Percentiles rank a stretch among this genome's conserved stretches.
Conservation (phyloP, 768 basidiomycete species). For the Pleurotus pulmonarius region DNA sequence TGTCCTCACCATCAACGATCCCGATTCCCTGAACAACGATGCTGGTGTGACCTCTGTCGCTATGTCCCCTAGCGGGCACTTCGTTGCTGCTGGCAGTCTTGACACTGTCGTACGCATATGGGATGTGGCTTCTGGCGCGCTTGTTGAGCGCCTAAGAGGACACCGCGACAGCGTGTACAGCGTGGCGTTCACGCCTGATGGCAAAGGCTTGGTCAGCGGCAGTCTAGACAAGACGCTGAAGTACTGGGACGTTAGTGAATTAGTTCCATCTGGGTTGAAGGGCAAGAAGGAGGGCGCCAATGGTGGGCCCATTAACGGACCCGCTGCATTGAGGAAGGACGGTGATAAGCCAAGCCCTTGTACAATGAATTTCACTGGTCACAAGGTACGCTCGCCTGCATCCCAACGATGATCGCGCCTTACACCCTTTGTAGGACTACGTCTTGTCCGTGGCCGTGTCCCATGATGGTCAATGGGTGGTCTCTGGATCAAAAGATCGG, state of each 20-base stretch:
- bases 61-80: conserved; percentile 69
- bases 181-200: conserved; percentile 91
- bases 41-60: conserved; percentile 78
- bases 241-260: conserved; percentile 79
- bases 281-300: conserved; percentile 43
- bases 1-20: conserved; percentile 47
- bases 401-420: conserved; percentile 29
- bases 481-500: conserved; percentile 92
- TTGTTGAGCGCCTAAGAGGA: conserved; percentile 70
- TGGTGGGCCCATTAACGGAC: conserved; percentile 24
- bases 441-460: conserved; percentile 63
- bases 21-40: conserved; percentile 36
- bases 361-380: conserved; percentile 73
- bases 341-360: conserved; percentile 44
- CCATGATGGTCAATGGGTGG: conserved; percentile 86
- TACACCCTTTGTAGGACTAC: conserved; percentile 45
- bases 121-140: conserved; percentile 61
- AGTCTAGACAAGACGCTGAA: conserved; percentile 88
- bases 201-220: conserved; percentile 86
- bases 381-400: conserved; percentile 61
- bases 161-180: conserved; percentile 86
- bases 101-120: conserved; percentile 70
- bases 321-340: conserved; percentile 68
- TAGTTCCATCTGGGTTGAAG: conserved; percentile 25
- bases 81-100: conserved; percentile 42